Evolutionary conservation across 2,329 filamentous ascomycete genomes (phyloP), one percentile per base, ranked within the genome.

Genomic region (Pseudocercospora macadamiae): DNA sequence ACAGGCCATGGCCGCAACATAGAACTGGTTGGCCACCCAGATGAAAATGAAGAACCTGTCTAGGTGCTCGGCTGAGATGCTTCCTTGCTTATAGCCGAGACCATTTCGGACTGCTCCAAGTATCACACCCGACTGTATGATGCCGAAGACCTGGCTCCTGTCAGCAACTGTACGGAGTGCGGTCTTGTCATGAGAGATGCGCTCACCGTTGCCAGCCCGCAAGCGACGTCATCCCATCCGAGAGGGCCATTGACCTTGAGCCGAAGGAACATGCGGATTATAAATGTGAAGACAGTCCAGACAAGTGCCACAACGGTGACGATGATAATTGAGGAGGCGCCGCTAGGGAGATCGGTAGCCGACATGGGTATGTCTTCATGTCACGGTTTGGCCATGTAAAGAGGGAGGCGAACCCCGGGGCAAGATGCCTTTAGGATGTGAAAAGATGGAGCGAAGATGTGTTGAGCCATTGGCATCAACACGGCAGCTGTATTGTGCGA

Each of bases 241-340:
- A 70, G 62, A 0, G 70, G 70, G 1, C 68, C 69, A 28, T 69
- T 71, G 63, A 72, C 63, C 51, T 61, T 66, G 3, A 62, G 23
- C 10, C 70, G 65, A 9, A 71, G 62, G 61, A 68, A 70, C 1
- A 67, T 18, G 4, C 70, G 68, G 37, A 71, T 65, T 7, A 55
- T n/a, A 44, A 67, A 67, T 23, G 65, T 62, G 19, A 69, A 53
- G 14, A 64, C 42, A 1, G 67, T 62, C 65, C 63, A 71, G 42
- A 65, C 49, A 26, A 65, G 55, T n/a, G 54, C 66, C 3, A 68
- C 69, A 16, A 57, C 23, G 23, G 57, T 59, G 45, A 63, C 61
- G 48, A 71, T 64, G 44, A 67, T 52, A 44, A 70, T 59, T 48
- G 59, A 64, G 28, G 66, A 64, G 2, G 64, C 56, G 16, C 56